Evolutionary conservation across 352 stramenopile genomes (phyloP).

Genomic region (Globisporangium cylindrosporum): DNA sequence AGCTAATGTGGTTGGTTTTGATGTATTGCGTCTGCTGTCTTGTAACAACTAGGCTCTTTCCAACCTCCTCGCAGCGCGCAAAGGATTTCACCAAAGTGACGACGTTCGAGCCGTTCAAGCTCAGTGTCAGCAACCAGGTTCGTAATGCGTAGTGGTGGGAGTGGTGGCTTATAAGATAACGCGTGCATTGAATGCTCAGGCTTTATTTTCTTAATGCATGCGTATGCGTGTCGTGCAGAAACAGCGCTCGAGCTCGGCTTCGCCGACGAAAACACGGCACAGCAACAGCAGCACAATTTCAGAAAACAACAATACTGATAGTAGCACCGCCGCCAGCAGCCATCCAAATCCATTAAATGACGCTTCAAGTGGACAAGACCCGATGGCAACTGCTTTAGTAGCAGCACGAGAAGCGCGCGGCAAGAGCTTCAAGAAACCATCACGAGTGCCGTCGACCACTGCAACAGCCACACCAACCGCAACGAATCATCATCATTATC

Average conservation of each 20-base stretch:
- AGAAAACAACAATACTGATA: slow-evolving; percentile 2
- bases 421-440: slow-evolving; percentile 5
- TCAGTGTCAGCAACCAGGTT: slow-evolving; percentile 65
- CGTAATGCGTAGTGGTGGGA: not conserved
- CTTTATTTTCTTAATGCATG: not conserved
- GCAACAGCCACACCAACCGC: not conserved
- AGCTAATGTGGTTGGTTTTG: not conserved
- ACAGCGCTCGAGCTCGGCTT: slow-evolving; percentile 9
- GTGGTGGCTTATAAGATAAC: not conserved
- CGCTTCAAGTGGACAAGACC: not conserved
- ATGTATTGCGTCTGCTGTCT: not conserved
- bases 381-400: not conserved
- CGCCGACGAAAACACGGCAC: slow-evolving; percentile 8
- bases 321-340: not conserved
- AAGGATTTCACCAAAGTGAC: slow-evolving; percentile 69
- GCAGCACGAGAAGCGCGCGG: not conserved
- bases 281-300: not conserved
- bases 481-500: not conserved
- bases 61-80: slow-evolving; percentile 14
- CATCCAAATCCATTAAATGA: not conserved
- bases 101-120: slow-evolving; percentile 43
- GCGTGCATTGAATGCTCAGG: not conserved
- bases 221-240: not conserved
- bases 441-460: not conserved
- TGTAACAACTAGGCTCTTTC: slow-evolving; percentile 25